phyloP scores from a whole-genome alignment of 1,139 yeast species.

The Protomyces inouyei region DNA sequence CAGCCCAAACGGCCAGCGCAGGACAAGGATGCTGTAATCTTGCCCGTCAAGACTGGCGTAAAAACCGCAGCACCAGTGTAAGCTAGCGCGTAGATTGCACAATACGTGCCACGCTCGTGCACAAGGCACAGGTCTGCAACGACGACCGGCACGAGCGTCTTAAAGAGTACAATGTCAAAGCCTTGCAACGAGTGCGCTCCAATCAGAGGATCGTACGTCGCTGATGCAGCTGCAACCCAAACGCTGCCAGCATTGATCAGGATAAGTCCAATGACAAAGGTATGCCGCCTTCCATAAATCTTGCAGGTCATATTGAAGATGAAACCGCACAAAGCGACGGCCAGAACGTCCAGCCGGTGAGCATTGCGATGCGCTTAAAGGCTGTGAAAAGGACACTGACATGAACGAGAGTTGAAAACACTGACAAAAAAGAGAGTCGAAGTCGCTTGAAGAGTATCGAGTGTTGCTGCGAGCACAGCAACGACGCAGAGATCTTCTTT shows the following conservation, averaged over 20 bases:
- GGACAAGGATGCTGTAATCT: conserved; percentile 27
- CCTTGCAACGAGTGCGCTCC: conserved; percentile 33
- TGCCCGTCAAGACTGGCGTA: conserved; percentile 32
- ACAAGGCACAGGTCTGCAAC: conserved; percentile 33
- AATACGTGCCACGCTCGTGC: conserved; percentile 32
- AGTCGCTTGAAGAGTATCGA: conserved; percentile 32
- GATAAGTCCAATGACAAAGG: conserved; percentile 30
- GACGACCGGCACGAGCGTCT: conserved; percentile 31
- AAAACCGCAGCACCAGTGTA: conserved; percentile 31
- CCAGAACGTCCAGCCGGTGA: conserved; percentile 33
- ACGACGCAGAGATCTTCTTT: conserved; percentile 36
- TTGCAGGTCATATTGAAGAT: conserved; percentile 31
- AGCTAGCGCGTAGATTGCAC: conserved; percentile 30
- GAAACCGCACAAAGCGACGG: conserved; percentile 31
- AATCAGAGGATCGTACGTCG: conserved; percentile 31
- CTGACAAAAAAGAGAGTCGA: conserved; percentile 28
- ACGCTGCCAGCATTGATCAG: conserved; percentile 30
- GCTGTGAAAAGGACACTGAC: conserved; percentile 17
- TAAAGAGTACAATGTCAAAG: conserved; percentile 32
- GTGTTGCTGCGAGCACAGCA: conserved; percentile 33
- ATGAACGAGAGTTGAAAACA: too few relatives aligned
- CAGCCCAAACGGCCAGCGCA: conserved; percentile 33
- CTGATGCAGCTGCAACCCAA: conserved; percentile 32
- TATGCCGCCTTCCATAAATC: conserved; percentile 32
- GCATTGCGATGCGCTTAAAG: conserved; percentile 31